Conservation (phyloP, 2,329 filamentous ascomycete genomes). For the Colletotrichum noveboracense region DNA sequence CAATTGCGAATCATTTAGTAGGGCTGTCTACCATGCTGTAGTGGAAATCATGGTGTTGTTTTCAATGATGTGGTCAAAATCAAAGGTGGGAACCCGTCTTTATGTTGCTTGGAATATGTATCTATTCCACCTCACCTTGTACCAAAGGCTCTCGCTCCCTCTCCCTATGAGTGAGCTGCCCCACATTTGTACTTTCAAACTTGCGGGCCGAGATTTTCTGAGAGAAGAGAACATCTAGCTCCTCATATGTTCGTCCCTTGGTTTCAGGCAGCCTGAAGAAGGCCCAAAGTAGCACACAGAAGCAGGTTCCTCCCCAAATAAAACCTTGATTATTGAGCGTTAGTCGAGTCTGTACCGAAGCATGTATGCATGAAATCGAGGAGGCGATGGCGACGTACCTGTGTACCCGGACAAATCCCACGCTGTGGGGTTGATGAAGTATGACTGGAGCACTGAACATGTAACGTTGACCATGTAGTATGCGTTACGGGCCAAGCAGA, state of each 20-base stretch:
- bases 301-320: slow-evolving; percentile 23
- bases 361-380: background rate
- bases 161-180: background rate
- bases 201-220: background rate
- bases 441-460: slow-evolving; percentile 33
- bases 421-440: slow-evolving; percentile 40
- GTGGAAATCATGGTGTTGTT: background rate
- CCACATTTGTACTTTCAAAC: background rate
- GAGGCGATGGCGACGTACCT: slow-evolving; percentile 33
- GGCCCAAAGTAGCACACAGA: slow-evolving; percentile 24
- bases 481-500: slow-evolving; percentile 34
- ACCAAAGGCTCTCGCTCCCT: background rate
- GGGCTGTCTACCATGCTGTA: background rate
- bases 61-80: background rate
- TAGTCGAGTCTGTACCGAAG: background rate
- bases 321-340: slow-evolving; percentile 8
- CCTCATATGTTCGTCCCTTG: slow-evolving; percentile 28
- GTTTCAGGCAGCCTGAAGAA: slow-evolving; percentile 30
- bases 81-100: background rate
- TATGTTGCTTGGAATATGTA: background rate
- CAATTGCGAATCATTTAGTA: background rate
- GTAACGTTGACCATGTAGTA: slow-evolving; percentile 22
- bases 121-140: background rate
- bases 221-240: slow-evolving; percentile 24
- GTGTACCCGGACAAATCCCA: slow-evolving; percentile 43